A percentile compares a stretch with the other conserved stretches of the same genome.
phyloP scores from a whole-genome alignment of 2,329 filamentous ascomycete species.

The Cercospora sp. region DNA sequence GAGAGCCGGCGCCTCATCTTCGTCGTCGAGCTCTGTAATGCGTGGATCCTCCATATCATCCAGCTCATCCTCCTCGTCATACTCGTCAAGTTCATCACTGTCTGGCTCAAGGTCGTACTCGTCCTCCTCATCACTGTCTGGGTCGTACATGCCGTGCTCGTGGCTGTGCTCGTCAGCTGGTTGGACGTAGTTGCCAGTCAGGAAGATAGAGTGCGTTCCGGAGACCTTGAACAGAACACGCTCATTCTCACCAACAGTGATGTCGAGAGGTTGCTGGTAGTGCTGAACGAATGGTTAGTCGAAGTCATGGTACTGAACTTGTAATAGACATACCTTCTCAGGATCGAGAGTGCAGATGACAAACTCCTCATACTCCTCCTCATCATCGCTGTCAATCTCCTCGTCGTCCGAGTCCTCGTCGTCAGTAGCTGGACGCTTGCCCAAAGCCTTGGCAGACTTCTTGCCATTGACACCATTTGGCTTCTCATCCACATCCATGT shows the following conservation, averaged over 20 bases:
- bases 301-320: conserved; percentile 11
- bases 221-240: conserved; percentile 87
- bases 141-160: conserved; percentile 63
- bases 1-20: conserved; percentile 57
- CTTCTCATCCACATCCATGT: conserved; percentile 69
- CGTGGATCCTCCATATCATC: conserved; percentile 32
- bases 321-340: conserved; percentile 66
- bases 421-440: conserved; percentile 59
- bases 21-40: conserved; percentile 31
- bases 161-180: conserved; percentile 60
- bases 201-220: conserved; percentile 84
- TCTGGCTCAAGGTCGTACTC: conserved; percentile 80
- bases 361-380: conserved; percentile 77
- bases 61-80: conserved; percentile 40
- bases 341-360: conserved; percentile 96
- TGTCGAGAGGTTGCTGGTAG: conserved; percentile 93
- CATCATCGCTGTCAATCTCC: conserved; percentile 58
- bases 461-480: conserved; percentile 67
- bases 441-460: conserved; percentile 67
- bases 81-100: conserved; percentile 68
- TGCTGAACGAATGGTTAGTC: conserved; percentile 59
- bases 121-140: conserved; percentile 61
- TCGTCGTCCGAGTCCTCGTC: conserved; percentile 52
- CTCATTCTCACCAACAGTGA: conserved; percentile 86
- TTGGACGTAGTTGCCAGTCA: conserved; percentile 95